A percentile compares a stretch with the other conserved stretches of the same genome.
phyloP scores from a whole-genome alignment of 169 alveolate species.

The Plasmodium coatneyi region DNA sequence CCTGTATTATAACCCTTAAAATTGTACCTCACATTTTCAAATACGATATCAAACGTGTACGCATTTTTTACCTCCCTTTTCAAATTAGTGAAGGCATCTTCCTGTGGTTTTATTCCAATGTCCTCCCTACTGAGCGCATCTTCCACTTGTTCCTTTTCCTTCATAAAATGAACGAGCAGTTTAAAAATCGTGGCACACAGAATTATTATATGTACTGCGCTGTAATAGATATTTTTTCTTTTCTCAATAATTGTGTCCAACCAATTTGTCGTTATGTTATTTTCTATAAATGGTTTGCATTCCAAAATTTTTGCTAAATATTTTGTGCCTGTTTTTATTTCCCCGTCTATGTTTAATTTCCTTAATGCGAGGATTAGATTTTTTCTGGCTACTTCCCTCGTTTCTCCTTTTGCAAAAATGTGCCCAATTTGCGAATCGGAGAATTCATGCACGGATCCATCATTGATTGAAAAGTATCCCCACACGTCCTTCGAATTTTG shows the following conservation, averaged over 20 bases:
- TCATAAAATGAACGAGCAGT: conserved; percentile 27
- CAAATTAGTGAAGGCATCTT: neutral
- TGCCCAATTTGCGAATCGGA: conserved; percentile 93
- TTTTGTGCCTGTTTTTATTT: conserved; percentile 84
- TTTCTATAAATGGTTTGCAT: conserved; percentile 80
- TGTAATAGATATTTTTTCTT: conserved; percentile 36
- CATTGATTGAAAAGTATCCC: conserved; percentile 88
- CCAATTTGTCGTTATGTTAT: conserved; percentile 75
- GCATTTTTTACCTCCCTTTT: conserved; percentile 28
- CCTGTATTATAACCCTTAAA: conserved; percentile 64
- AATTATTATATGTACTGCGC: conserved; percentile 42
- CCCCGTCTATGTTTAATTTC: conserved; percentile 85
- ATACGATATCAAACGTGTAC: conserved; percentile 20
- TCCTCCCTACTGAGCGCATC: conserved; percentile 61
- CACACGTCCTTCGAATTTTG: conserved; percentile 83
- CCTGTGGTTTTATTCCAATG: conserved; percentile 29
- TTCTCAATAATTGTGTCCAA: conserved; percentile 50
- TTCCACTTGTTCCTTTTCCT: conserved; percentile 32
- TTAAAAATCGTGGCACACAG: conserved; percentile 73
- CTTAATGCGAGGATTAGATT: conserved; percentile 82
- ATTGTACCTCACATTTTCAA: conserved; percentile 53
- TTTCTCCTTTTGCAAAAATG: conserved; percentile 88
- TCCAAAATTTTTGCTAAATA: conserved; percentile 82
- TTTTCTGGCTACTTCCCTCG: conserved; percentile 85
- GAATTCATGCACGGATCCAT: conserved; percentile 89